phyloP scores from a whole-genome alignment of 495 filamentous ascomycete genomes.

The Aspergillus bridgeri region DNA sequence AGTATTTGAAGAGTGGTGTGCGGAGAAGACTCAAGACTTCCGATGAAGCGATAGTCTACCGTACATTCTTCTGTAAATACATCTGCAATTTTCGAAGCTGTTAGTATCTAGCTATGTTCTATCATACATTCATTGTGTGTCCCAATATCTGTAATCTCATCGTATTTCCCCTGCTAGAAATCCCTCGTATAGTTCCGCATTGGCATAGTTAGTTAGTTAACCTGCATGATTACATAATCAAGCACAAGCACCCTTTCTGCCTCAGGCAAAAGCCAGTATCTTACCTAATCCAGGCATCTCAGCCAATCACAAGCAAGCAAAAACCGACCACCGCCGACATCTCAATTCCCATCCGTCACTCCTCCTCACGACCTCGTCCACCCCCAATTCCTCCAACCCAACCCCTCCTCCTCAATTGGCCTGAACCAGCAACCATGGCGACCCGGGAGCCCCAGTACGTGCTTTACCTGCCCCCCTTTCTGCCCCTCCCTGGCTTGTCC shows the following conservation, averaged over 20 bases:
- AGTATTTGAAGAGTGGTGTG: constrained; percentile 8
- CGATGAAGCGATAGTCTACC: no score
- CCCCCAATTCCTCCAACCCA: constrained; percentile 20
- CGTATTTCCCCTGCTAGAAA: no score
- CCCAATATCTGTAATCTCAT: no score
- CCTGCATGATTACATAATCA: neutral
- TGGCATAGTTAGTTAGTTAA: no score
- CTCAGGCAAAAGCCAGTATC: constrained; percentile 12
- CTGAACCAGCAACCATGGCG: constrained; percentile 43
- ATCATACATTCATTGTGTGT: no score
- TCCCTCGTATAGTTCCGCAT: no score
- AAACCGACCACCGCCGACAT: constrained; percentile 9
- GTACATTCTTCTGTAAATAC: no score
- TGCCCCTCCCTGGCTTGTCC: neutral
- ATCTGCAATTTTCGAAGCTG: no score
- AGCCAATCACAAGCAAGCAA: constrained; percentile 20
- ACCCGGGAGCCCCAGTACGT: constrained; percentile 48
- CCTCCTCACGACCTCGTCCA: constrained; percentile 26
- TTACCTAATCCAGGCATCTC: constrained; percentile 8
- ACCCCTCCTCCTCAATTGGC: constrained; percentile 23
- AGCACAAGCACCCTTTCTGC: neutral
- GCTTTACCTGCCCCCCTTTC: neutral
- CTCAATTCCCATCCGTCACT: constrained; percentile 2
- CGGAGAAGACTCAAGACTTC: no score
- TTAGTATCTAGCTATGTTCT: no score